phyloP scores from a whole-genome alignment of 2,329 filamentous ascomycete species.

The Bimuria novae-zelandiae region DNA sequence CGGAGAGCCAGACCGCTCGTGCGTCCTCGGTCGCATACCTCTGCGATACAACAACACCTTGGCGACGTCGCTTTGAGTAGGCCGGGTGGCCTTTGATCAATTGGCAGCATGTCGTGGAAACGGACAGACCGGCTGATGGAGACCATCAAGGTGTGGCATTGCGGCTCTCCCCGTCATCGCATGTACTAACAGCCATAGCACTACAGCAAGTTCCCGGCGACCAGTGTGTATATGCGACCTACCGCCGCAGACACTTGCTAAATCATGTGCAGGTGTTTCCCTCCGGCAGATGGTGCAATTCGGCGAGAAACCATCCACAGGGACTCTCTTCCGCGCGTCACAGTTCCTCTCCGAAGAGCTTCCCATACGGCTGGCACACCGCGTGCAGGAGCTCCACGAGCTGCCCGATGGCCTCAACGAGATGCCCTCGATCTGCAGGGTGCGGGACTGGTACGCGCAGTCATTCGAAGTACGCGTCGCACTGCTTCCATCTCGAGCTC shows the following conservation, averaged over 20 bases:
- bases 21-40: constrained; percentile 11
- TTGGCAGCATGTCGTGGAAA: constrained; percentile 84
- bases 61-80: constrained; percentile 36
- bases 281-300: constrained; percentile 99
- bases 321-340: constrained; percentile 94
- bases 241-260: constrained; percentile 15
- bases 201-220: constrained; percentile 96
- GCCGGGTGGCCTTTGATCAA: constrained; percentile 43
- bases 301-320: constrained; percentile 86
- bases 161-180: not conserved
- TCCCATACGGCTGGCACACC: constrained; percentile 92
- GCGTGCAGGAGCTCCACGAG: constrained; percentile 90
- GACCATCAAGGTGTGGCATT: constrained; percentile 70
- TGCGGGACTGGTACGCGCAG: constrained; percentile 98
- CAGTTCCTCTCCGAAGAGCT: constrained; percentile 98
- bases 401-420: constrained; percentile 95
- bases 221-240: constrained; percentile 88
- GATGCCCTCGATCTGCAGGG: constrained; percentile 94
- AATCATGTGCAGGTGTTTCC: constrained; percentile 56
- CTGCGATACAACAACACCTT: constrained; percentile 27
- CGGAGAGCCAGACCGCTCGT: constrained; percentile 14
- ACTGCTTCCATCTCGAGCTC: constrained; percentile 10
- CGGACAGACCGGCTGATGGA: constrained; percentile 89
- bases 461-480: constrained; percentile 83
- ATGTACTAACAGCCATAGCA: constrained; percentile 55